phyloP scores from a whole-genome alignment of 306 rosid genomes.

The Lotus japonicus region DNA sequence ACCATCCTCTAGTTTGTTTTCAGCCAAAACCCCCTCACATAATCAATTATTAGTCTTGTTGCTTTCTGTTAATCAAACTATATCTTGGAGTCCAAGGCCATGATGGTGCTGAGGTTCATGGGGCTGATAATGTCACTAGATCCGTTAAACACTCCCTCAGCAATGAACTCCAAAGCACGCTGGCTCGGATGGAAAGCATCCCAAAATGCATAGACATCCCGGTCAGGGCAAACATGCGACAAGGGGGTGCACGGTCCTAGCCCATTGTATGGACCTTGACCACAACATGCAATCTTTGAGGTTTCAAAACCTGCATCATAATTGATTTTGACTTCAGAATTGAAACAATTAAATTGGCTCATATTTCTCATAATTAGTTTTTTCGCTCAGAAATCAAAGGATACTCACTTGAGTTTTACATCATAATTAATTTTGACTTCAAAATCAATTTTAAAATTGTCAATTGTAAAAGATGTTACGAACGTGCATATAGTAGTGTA shows the following conservation, averaged over 20 bases:
- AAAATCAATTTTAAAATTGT: no score
- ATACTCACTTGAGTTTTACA: no score
- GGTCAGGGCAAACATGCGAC: conserved; percentile 33
- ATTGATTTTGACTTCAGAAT: no score
- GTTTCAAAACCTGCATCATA: conserved; percentile 49
- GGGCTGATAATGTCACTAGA: conserved; percentile 29
- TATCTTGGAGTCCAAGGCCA: conserved; percentile 31
- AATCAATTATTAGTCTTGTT: no score
- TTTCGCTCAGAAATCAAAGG: no score
- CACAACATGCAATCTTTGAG: conserved; percentile 51
- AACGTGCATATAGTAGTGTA: no score
- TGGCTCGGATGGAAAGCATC: conserved; percentile 45
- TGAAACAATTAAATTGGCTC: not conserved
- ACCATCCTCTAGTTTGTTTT: no score
- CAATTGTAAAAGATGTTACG: no score
- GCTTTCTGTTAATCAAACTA: not conserved
- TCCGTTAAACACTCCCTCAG: conserved; percentile 18
- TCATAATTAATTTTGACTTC: no score
- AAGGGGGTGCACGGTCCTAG: conserved; percentile 27
- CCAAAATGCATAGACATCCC: conserved; percentile 36
- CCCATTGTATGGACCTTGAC: conserved; percentile 56
- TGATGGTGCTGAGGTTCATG: conserved; percentile 48
- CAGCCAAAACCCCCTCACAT: no score
- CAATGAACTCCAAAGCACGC: conserved; percentile 36
- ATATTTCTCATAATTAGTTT: no score